Base-by-base conservation (phyloP, 164 flowering plant species). In the Liriodendron chinense region DNA sequence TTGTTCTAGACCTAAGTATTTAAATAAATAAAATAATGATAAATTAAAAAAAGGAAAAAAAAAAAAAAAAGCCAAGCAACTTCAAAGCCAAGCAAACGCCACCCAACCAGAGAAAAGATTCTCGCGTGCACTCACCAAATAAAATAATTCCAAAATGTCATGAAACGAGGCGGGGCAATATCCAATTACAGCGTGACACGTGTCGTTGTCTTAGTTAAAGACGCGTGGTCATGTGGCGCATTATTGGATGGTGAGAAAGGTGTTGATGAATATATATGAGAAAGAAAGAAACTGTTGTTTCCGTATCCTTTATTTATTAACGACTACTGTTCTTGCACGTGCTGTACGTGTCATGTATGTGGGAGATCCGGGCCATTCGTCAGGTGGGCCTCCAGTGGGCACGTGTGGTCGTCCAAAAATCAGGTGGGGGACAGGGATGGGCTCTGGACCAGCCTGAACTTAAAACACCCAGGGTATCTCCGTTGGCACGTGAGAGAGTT, bases 21-120 rank as follows among this genome's bases (percentile, higher is more conserved):
- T 8, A 53, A 12, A 53, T 18, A 63, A 63, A 63, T 8, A n/a
- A 22, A 13, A 56, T 3, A 57, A 57, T 13, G 9, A 57, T 57
- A 57, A 57, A 57, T 24, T 69, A 34, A 69, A 69, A 28, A 26
- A 68, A 26, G 2, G 14, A 68, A 68, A 28, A 10, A 28, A 2
- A 69, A 12, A 34, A 1, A 16, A 34, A 34, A 13, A 22, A 47
- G 21, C 47, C 50, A 16, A 1, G 9, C 73, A 16, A 50, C 73
- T 71, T 71, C 34, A 56, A 53, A 71, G 50, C 73, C 34, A 71
- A 71, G 73, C 73, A 71, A 71, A 43, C 20, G 73, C 73, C 63
- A 53, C 73, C 63, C 73, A 53, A 53, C 73, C 73, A 53, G 59
- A 53, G 59, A 71, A 69, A 71, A 71, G 73, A 71, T 71, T 71